Evolutionary conservation across 305 asterid species (phyloP), one percentile per base, ranked within the genome.

Genomic region (Caryopteris hybrid): DNA sequence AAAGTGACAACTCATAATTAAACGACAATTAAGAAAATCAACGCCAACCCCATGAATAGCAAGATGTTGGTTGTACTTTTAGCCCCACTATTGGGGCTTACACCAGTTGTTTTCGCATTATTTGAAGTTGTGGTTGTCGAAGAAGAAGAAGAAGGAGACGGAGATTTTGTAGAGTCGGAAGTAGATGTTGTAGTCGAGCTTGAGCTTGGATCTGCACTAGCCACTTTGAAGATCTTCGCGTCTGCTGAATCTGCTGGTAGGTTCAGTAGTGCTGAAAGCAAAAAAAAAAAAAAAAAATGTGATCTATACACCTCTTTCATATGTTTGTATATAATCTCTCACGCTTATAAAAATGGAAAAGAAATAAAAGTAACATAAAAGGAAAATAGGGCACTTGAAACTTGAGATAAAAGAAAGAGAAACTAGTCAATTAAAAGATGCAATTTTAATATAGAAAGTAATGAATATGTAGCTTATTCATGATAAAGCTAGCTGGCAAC

Each of bases 201-300:
- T 2, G 81, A 56, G 62, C 71, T 76, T 58, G 88, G 73, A 67
- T 77, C 85, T 12, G 67, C 78, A 39, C 33, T 77, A 5, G 52
- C 85, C 69, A 64, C 75, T 52, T 82, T 77, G 76, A 86, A 84
- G 31, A 84, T 82, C 87, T 84, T 86, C 16, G 90, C 90, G 52
- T 82, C 90, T 0, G 94, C 76, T 16, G 94, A 86, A 76, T 79
- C 81, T 33, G 90, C 78, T 6, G 90, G 76, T 20, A 86, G 71
- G 22, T 84, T 84, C 66, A 86, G 75, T 47, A 86, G 64, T 5
- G 85, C 94, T 86, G 79, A 50, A 78, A 74, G 13, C 3, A 8
- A 38, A 8, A 38, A 10, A 8, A 38, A 38, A 8, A 8, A 38
- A 8, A 4, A 38, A 5, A 2, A 0, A 3, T 4, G 4, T 25